Conservation (phyloP, 768 basidiomycete genomes). For the Pulveroboletus sp. region DNA sequence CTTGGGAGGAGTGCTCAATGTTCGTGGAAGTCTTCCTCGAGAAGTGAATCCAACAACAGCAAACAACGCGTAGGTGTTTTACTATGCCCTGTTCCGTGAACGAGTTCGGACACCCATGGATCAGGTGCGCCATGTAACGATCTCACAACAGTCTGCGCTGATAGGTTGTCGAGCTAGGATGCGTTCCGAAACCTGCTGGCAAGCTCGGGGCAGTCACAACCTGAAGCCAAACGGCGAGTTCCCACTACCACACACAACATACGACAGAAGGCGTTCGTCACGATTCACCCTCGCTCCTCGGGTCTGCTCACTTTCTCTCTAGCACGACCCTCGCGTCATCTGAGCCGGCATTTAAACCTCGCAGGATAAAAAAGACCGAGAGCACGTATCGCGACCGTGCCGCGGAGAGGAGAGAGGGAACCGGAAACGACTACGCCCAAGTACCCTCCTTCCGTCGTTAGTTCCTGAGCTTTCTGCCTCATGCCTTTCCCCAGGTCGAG, state of each 20-base stretch:
- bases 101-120: constrained; percentile 19
- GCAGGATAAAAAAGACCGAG: constrained; percentile 65
- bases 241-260: background rate
- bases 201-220: constrained; percentile 27
- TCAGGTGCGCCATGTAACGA: constrained; percentile 16
- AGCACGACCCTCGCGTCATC: constrained; percentile 49
- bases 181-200: constrained; percentile 53
- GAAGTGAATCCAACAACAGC: constrained; percentile 22
- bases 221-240: constrained; percentile 5
- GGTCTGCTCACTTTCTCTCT: background rate
- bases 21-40: too few relatives aligned
- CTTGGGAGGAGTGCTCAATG: too few relatives aligned
- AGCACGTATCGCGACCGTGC: constrained; percentile 70
- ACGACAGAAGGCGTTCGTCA: constrained; percentile 18
- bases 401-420: constrained; percentile 62
- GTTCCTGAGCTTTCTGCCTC: background rate
- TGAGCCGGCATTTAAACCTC: constrained; percentile 72
- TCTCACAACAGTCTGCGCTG: background rate
- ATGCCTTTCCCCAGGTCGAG: constrained; percentile 50
- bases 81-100: background rate
- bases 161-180: constrained; percentile 37
- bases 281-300: background rate
- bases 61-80: constrained; percentile 23
- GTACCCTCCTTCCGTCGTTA: constrained; percentile 32
- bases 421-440: constrained; percentile 68